A percentile compares a stretch with the other conserved stretches of the same genome.
phyloP scores from a whole-genome alignment of 225 moss, liverwort and hornwort species.

The Sphagnum contortum region DNA sequence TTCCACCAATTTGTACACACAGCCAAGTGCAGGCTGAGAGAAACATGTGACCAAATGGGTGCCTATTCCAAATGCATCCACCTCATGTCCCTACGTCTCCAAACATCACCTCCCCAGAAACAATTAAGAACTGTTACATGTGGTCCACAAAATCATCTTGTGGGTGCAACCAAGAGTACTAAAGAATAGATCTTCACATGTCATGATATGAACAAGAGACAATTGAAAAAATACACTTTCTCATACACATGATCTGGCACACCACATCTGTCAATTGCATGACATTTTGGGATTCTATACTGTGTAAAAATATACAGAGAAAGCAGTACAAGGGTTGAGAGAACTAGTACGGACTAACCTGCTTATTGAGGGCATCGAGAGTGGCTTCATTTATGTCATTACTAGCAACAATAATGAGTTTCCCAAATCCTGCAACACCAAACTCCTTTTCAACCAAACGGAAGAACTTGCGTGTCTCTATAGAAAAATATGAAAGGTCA shows the following conservation, averaged over 20 bases:
- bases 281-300: too few relatives aligned
- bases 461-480: conserved; percentile 63
- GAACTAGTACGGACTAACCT: conserved; percentile 21
- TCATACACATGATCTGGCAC: too few relatives aligned
- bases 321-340: too few relatives aligned
- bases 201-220: too few relatives aligned
- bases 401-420: conserved; percentile 73
- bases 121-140: too few relatives aligned
- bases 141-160: too few relatives aligned
- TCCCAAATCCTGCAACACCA: conserved; percentile 59
- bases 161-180: too few relatives aligned
- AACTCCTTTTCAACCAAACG: conserved; percentile 59
- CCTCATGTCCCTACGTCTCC: conserved; percentile 68
- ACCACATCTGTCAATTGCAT: too few relatives aligned
- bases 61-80: conserved; percentile 94
- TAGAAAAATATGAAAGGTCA: conserved; percentile 81
- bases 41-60: conserved; percentile 91
- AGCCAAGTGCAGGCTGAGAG: conserved; percentile 83
- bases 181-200: too few relatives aligned
- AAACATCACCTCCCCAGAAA: neutral
- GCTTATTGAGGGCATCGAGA: conserved; percentile 88
- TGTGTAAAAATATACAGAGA: too few relatives aligned
- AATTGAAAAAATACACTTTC: too few relatives aligned
- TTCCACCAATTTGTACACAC: conserved; percentile 94
- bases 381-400: conserved; percentile 81